A percentile compares a stretch with the other conserved stretches of the same genome.
These are phyloP conservation scores for Botrytis medusae DNA, from an alignment of 2,329 filamentous ascomycete genomes.

Conservation along the genomic window DNA sequence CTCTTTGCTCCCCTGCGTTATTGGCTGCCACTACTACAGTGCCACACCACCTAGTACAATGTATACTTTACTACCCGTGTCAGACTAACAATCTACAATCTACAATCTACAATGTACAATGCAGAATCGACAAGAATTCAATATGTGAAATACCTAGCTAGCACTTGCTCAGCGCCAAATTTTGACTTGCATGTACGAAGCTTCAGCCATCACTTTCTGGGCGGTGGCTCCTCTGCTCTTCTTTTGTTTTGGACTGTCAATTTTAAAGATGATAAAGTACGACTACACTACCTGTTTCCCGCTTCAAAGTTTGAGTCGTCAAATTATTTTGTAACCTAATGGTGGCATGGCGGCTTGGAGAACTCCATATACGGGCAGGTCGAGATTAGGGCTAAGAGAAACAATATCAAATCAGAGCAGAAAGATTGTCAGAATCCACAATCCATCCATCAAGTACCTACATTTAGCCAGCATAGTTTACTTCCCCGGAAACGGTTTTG, in stretches of 20 bases:
- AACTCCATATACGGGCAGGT: background rate
- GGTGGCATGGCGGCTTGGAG: background rate
- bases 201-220: background rate
- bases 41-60: background rate
- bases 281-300: background rate
- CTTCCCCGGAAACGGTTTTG: slow-evolving; percentile 14
- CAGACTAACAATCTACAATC: background rate
- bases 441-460: background rate
- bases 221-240: background rate
- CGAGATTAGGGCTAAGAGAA: background rate
- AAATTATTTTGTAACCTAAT: background rate
- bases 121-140: background rate
- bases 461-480: background rate
- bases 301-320: background rate
- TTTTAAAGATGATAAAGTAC: background rate
- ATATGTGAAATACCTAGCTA: background rate
- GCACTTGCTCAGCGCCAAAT: background rate
- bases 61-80: background rate
- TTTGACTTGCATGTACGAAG: background rate
- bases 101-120: background rate
- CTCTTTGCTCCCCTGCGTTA: background rate
- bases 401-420: background rate
- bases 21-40: background rate
- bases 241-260: background rate
- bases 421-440: background rate